Evolutionary conservation across 192 early-diverging fungal species (phyloP).

Genomic region (Lobosporangium transversale): DNA sequence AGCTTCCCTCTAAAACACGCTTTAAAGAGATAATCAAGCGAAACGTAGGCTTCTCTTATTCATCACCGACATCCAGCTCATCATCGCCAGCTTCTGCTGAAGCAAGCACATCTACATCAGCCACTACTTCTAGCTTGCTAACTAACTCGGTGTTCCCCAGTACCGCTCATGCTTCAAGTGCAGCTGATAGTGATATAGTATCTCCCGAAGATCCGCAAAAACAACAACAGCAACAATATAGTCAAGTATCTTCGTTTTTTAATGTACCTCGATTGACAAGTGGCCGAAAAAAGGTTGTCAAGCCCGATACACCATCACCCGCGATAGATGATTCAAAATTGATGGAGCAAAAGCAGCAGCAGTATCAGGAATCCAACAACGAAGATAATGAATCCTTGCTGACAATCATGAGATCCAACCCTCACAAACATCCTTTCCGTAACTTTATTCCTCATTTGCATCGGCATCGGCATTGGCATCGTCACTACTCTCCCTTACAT

Average conservation of each 20-base stretch:
- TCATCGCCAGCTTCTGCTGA: not conserved
- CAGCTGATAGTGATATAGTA: no score
- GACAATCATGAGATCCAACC: slow-evolving; percentile 4
- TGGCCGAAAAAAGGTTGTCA: slow-evolving; percentile 1
- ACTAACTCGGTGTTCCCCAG: no score
- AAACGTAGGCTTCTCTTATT: slow-evolving; percentile 22
- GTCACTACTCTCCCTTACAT: not conserved
- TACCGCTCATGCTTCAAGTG: no score
- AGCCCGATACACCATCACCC: not conserved
- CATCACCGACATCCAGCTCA: not conserved
- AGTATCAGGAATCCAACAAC: not conserved
- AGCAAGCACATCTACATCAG: no score
- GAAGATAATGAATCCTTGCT: not conserved
- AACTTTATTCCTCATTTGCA: slow-evolving; percentile 19
- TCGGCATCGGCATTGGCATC: slow-evolving; percentile 1
- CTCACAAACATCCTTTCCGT: slow-evolving; percentile 14
- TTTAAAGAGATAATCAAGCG: slow-evolving; percentile 43
- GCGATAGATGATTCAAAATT: not conserved
- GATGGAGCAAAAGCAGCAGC: not conserved
- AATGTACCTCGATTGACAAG: slow-evolving; percentile 25
- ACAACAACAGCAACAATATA: no score
- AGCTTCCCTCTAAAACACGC: slow-evolving; percentile 18
- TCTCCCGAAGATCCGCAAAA: no score
- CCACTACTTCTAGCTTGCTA: no score
- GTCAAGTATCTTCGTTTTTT: no score